Evolutionary conservation across 1,139 yeast species (phyloP).

Genomic region (Blastobotrys elegans): DNA sequence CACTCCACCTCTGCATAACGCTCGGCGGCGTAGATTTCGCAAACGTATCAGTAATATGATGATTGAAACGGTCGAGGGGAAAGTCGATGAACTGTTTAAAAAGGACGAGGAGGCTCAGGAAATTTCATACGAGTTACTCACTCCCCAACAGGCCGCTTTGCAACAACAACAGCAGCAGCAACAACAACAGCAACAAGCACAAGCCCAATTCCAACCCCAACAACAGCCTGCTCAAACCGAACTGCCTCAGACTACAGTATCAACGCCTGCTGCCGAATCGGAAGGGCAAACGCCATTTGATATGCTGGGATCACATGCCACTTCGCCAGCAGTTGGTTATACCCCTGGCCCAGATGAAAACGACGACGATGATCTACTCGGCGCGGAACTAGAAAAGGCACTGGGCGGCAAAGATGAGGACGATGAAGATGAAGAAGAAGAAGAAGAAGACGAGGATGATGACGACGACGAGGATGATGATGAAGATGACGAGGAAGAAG

Average conservation of each 20-base stretch:
- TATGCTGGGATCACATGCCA: constrained; percentile 25
- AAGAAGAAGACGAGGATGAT: constrained; percentile 46
- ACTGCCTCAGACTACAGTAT: background rate
- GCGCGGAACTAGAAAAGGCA: constrained; percentile 28
- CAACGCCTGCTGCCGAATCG: constrained; percentile 3
- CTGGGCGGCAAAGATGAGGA: constrained; percentile 44
- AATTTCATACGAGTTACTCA: constrained; percentile 70
- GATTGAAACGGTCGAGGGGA: constrained; percentile 64
- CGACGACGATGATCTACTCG: constrained; percentile 27
- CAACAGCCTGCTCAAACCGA: constrained; percentile 5
- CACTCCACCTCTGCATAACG: constrained; percentile 66
- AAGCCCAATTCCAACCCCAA: constrained; percentile 6
- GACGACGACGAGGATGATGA: constrained; percentile 53
- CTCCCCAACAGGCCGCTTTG: constrained; percentile 36
- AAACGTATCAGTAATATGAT: constrained; percentile 45
- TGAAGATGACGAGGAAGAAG: constrained; percentile 52
- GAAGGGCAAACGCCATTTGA: constrained; percentile 32
- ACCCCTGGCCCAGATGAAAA: constrained; percentile 26
- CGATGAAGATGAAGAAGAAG: constrained; percentile 37
- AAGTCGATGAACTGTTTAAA: constrained; percentile 70
- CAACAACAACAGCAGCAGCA: background rate
- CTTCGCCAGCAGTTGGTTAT: constrained; percentile 18
- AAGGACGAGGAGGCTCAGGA: constrained; percentile 83
- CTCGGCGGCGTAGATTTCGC: constrained; percentile 50
- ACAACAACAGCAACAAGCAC: background rate